Evolutionary conservation across 1,284 basidiomycete species (phyloP).

Genomic region (Apiotrichum akiyoshidainum): DNA sequence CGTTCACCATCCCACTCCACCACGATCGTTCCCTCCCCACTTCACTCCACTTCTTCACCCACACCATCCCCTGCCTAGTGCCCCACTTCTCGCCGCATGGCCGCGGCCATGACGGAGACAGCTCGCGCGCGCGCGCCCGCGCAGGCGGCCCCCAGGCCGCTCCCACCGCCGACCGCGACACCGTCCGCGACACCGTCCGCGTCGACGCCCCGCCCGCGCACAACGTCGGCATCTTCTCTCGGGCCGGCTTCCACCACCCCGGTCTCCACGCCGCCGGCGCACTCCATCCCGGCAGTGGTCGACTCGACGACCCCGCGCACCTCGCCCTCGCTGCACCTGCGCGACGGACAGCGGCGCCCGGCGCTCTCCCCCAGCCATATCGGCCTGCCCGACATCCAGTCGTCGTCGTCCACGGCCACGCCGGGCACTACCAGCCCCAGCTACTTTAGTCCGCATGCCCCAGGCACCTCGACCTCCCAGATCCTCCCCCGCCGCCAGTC

Average conservation of each 20-base stretch:
- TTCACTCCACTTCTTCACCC: too few relatives aligned
- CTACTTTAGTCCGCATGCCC: not conserved
- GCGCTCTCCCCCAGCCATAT: not conserved
- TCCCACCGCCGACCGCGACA: not conserved
- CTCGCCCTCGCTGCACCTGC: not conserved
- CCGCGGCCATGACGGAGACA: constrained; percentile 7
- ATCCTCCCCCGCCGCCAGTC: not conserved
- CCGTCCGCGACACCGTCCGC: not conserved
- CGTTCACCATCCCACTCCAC: not conserved
- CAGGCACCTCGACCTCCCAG: not conserved
- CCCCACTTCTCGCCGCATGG: not conserved
- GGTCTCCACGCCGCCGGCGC: too few relatives aligned
- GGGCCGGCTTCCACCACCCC: too few relatives aligned
- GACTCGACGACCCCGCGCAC: not conserved
- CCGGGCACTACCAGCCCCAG: not conserved
- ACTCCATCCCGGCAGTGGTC: not conserved
- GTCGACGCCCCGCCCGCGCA: not conserved
- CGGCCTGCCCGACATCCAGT: not conserved
- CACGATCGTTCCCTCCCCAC: not conserved
- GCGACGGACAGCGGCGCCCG: not conserved
- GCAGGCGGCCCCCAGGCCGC: not conserved
- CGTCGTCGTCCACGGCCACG: too few relatives aligned
- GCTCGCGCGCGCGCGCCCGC: not conserved
- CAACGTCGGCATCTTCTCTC: not conserved
- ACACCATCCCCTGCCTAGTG: not conserved